These are phyloP conservation scores for Closterium sp. DNA, from an alignment of 139 green algal genomes.

Conservation along the genomic window DNA sequence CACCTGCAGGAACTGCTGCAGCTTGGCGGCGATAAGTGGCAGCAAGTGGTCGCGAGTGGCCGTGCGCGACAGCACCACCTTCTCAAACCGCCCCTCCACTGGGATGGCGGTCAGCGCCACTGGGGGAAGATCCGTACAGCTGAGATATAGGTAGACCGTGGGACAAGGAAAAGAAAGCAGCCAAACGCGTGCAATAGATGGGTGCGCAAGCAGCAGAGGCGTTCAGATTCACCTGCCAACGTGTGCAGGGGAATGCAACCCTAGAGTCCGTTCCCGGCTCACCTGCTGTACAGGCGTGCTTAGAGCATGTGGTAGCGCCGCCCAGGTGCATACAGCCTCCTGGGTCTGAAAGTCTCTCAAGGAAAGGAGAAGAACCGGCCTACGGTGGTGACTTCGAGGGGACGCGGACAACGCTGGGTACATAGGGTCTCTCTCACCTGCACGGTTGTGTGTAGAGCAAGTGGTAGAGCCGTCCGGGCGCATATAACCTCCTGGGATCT, in stretches of 20 bases:
- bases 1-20: not conserved
- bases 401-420: no score
- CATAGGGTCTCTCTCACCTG: not conserved
- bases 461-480: constrained; percentile 35
- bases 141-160: no score
- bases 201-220: not conserved
- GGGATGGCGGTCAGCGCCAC: constrained; percentile 28
- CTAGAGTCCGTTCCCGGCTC: no score
- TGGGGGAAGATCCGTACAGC: constrained; percentile 4
- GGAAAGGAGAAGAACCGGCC: no score
- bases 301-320: not conserved
- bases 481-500: constrained; percentile 15
- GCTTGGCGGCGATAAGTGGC: not conserved
- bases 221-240: not conserved
- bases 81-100: constrained; percentile 42
- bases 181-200: no score
- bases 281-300: not conserved
- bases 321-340: no score
- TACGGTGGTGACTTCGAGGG: no score
- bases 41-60: constrained; percentile 23
- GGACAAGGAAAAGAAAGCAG: no score
- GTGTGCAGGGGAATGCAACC: no score
- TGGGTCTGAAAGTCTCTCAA: no score
- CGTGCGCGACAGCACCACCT: constrained; percentile 21
- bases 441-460: constrained; percentile 12